Evolutionary conservation across 495 filamentous ascomycete genomes (phyloP).

Genomic region (Choiromyces venosus): DNA sequence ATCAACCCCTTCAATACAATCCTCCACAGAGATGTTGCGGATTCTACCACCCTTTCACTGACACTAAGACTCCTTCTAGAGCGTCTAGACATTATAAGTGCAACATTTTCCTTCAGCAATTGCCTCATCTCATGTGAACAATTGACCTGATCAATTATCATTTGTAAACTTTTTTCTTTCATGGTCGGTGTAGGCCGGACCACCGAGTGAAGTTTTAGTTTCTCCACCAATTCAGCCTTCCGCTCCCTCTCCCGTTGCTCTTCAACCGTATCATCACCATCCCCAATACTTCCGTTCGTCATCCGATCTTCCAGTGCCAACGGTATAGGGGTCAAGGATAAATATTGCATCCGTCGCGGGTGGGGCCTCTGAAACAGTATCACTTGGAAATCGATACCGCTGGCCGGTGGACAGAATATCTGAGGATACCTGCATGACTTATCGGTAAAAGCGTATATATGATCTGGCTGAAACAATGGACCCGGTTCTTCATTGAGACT

Average conservation of each 20-base stretch:
- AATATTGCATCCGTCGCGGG: slow-evolving; percentile 89
- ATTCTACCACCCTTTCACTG: slow-evolving; percentile 89
- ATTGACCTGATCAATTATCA: slow-evolving; percentile 91
- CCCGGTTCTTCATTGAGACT: slow-evolving; percentile 47
- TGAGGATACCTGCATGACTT: slow-evolving; percentile 56
- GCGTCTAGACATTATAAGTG: slow-evolving; percentile 65
- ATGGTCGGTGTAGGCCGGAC: slow-evolving; percentile 65
- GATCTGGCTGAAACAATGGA: slow-evolving; percentile 55
- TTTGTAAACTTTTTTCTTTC: slow-evolving; percentile 73
- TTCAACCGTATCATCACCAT: slow-evolving; percentile 55
- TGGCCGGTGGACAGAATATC: slow-evolving; percentile 62
- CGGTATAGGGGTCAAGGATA: slow-evolving; percentile 83
- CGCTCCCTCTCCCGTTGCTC: slow-evolving; percentile 52
- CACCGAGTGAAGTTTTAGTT: slow-evolving; percentile 81
- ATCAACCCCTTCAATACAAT: slow-evolving; percentile 63
- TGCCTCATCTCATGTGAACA: slow-evolving; percentile 84
- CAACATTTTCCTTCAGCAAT: slow-evolving; percentile 79
- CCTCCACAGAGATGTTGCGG: slow-evolving; percentile 76
- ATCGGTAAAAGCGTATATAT: slow-evolving; percentile 63
- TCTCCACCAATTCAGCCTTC: slow-evolving; percentile 67
- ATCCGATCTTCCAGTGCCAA: slow-evolving; percentile 77
- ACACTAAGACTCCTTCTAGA: slow-evolving; percentile 83
- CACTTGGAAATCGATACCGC: slow-evolving; percentile 67
- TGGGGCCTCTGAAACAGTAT: slow-evolving; percentile 83
- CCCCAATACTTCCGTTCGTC: slow-evolving; percentile 53